Evolutionary conservation across 1,284 basidiomycete species (phyloP).

Genomic region (Somion occarium): DNA sequence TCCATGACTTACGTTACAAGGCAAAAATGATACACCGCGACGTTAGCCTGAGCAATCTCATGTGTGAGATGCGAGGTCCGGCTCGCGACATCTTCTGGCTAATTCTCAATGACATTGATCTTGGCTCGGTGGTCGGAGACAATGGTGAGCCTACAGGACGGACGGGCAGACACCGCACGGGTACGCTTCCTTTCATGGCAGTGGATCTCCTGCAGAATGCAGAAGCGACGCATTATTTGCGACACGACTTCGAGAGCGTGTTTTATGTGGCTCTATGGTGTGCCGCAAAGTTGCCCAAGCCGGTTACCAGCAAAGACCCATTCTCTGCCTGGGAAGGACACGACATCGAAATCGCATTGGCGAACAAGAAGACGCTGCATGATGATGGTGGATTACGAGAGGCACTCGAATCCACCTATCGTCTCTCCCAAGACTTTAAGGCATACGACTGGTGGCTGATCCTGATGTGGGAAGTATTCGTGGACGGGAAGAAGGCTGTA

Average conservation of each 20-base stretch:
- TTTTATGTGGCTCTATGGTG: slow-evolving; percentile 8
- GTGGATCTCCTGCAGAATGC: slow-evolving; percentile 4
- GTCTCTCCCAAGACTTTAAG: not conserved
- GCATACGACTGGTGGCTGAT: not conserved
- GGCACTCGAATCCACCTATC: not conserved
- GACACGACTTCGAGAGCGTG: slow-evolving; percentile 12
- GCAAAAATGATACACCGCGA: slow-evolving; percentile 11
- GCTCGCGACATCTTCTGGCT: not conserved
- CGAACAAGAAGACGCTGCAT: no score
- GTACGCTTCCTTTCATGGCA: slow-evolving; percentile 13
- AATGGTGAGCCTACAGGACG: slow-evolving; percentile 2
- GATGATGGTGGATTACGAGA: not conserved
- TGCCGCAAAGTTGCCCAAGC: not conserved
- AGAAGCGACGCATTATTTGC: slow-evolving; percentile 3
- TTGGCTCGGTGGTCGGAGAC: not conserved
- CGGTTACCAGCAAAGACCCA: not conserved
- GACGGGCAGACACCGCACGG: slow-evolving; percentile 6
- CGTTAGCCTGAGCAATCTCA: slow-evolving; percentile 11
- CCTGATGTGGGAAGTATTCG: not conserved
- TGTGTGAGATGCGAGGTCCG: slow-evolving; percentile 2
- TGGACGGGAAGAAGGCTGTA: not conserved
- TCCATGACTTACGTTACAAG: slow-evolving; percentile 7
- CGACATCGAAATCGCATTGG: no score
- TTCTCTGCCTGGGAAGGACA: not conserved
- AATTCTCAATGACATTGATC: slow-evolving; percentile 12